These are phyloP conservation scores for Globisporangium carolinianum DNA, from an alignment of 352 stramenopile species.

Conservation along the genomic window DNA sequence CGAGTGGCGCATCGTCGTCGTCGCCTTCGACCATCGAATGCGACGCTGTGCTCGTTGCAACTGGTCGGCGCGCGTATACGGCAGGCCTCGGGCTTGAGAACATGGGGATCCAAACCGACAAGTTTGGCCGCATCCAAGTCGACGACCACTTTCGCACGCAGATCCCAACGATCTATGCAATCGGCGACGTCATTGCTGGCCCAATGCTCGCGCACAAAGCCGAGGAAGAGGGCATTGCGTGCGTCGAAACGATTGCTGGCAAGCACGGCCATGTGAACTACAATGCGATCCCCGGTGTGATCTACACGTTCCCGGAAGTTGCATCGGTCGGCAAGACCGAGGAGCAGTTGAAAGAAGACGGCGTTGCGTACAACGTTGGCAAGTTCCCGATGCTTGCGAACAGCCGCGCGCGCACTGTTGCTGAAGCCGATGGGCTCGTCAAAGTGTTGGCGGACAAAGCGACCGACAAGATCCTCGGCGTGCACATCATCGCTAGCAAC, in stretches of 20 bases:
- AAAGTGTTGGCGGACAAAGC: constrained; percentile 97
- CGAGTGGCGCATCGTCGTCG: constrained; percentile 34
- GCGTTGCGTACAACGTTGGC: constrained; percentile 94
- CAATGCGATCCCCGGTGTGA: constrained; percentile 97
- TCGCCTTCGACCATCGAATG: constrained; percentile 46
- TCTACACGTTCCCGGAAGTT: constrained; percentile 97
- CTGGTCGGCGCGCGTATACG: constrained; percentile 95
- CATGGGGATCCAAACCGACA: constrained; percentile 96
- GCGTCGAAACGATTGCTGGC: constrained; percentile 95
- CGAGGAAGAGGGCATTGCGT: constrained; percentile 98
- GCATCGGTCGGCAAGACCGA: constrained; percentile 96
- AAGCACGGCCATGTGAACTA: constrained; percentile 99
- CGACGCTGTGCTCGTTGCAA: constrained; percentile 79
- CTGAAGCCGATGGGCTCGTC: constrained; percentile 94
- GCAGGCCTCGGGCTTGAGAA: constrained; percentile 93
- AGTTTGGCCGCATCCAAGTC: constrained; percentile 94
- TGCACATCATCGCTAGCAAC: constrained; percentile 99
- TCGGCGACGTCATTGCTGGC: constrained; percentile 97
- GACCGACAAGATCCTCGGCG: constrained; percentile 97
- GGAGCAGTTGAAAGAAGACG: constrained; percentile 95
- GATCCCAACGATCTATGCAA: constrained; percentile 93
- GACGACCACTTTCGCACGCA: constrained; percentile 96
- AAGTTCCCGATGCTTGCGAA: constrained; percentile 98
- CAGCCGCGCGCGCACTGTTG: constrained; percentile 92
- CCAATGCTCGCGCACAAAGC: constrained; percentile 99